Conservation (phyloP, 345 rosid species). For the Eucalyptus brandiana region DNA sequence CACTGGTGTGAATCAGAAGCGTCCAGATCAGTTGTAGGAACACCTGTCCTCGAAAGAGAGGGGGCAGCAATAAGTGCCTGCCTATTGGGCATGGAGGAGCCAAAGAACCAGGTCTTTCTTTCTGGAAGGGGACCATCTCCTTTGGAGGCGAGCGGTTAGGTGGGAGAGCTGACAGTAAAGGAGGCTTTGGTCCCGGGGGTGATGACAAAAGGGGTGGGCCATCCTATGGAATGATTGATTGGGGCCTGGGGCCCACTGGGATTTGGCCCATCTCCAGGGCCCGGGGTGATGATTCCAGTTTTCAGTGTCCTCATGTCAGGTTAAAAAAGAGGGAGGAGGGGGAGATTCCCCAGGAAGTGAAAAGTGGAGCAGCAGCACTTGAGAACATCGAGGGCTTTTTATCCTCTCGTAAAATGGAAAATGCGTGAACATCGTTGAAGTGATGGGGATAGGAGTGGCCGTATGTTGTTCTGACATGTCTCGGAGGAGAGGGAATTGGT, state of each 20-base stretch:
- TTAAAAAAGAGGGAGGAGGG: neutral
- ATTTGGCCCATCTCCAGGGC: neutral
- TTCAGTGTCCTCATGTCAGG: neutral
- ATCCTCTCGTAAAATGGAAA: neutral
- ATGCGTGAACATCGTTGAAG: neutral
- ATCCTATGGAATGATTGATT: neutral
- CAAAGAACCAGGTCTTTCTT: neutral
- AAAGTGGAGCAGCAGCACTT: neutral
- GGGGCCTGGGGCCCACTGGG: neutral
- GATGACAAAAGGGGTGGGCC: neutral
- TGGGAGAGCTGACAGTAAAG: neutral
- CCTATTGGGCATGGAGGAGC: neutral
- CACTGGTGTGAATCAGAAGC: neutral
- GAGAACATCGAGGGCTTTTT: neutral
- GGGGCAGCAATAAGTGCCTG: neutral
- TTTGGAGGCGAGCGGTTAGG: neutral
- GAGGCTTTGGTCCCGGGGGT: neutral
- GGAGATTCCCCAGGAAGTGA: neutral
- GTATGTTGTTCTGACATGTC: neutral
- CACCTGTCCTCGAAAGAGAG: neutral
- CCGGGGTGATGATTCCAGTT: neutral
- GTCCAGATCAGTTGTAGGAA: neutral
- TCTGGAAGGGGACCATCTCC: neutral
- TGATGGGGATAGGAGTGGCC: neutral
- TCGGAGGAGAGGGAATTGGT: neutral